A percentile compares a stretch with the other conserved stretches of the same genome.
Conservation (phyloP, 371 early-diverging fungal genomes). For the Cokeromyces recurvatus region DNA sequence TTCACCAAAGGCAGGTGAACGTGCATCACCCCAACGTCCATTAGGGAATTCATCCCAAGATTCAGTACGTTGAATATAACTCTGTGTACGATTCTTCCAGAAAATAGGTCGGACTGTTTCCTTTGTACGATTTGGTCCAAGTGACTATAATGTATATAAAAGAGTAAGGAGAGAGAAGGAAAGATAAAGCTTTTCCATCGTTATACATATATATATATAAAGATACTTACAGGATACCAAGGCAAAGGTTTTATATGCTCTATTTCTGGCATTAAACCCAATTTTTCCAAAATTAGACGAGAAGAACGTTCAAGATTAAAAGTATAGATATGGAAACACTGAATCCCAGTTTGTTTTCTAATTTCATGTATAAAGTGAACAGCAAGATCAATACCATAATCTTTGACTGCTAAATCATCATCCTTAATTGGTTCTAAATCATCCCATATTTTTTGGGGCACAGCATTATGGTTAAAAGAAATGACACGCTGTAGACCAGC, state of each 20-base stretch:
- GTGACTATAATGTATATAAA: no score
- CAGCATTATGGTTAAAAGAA: conserved; percentile 78
- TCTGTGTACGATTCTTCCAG: conserved; percentile 92
- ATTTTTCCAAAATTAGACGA: conserved; percentile 78
- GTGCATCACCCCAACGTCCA: conserved; percentile 96
- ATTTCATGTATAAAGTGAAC: conserved; percentile 71
- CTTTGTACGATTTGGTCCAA: conserved; percentile 79
- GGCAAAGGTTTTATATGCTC: conserved; percentile 87
- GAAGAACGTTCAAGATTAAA: conserved; percentile 89
- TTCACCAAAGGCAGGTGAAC: conserved; percentile 93
- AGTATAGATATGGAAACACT: conserved; percentile 82
- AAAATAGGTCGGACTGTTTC: conserved; percentile 97
- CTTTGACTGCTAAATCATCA: conserved; percentile 92
- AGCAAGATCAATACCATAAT: conserved; percentile 85
- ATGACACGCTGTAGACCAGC: conserved; percentile 82
- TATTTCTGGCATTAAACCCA: conserved; percentile 68
- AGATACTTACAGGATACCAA: conserved; percentile 76
- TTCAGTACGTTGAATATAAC: conserved; percentile 91
- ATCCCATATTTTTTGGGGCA: conserved; percentile 79
- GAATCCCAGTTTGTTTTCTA: conserved; percentile 63
- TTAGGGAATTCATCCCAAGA: conserved; percentile 98
- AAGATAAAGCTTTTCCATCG: no score
- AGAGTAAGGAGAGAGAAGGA: no score
- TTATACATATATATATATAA: no score
- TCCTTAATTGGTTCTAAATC: conserved; percentile 94